Evolutionary conservation across 2,329 filamentous ascomycete genomes (phyloP), one percentile per base, ranked within the genome.

Genomic region (Aureobasidium sp.): DNA sequence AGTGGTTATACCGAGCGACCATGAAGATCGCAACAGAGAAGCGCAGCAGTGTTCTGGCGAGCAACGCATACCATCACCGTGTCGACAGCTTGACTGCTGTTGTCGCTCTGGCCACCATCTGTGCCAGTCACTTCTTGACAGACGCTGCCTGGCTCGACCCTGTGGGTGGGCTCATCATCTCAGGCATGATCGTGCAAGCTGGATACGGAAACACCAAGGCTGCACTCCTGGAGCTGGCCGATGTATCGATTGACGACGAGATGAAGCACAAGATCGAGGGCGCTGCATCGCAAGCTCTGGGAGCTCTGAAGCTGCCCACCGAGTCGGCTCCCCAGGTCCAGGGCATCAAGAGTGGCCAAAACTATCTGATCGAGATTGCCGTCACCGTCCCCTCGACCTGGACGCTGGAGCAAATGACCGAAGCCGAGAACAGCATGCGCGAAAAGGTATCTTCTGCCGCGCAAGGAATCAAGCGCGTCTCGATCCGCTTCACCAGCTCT

Each of bases 1-100:
- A 99, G 76, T 99, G 92, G 90, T 79, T 99, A 29, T 99, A 97
- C 73, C 87, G 89, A 79, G 91, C 93, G 66, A 99, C 93, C 94
- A 85, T 97, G 87, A 97, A 97, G 78, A 85, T 99, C 64, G 94
- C 94, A 49, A 86, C 86, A 68, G 90, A 96, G 76, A 90, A 93
- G 73, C 96, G 96, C 72, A 97, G 93, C 14, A 95, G 92, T 7
- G 91, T 99, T 63, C 85, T 99, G 27, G 92, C 93, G 42, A 97
- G 92, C 63, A 99, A 99, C 72, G 93, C 94, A 63, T 83, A 97
- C 67, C 94, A 99, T 76, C 94, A 97, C 78, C 90, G 94, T 64
- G 87, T 99, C 72, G 94, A 99, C 76, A 96, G 91, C 63, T 82
- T 97, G 62, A 99, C 94, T 1, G 93, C 93, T 66, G 89, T 97